Evolutionary conservation across 306 rosid species (phyloP).

Genomic region (Hippophae tibetana): DNA sequence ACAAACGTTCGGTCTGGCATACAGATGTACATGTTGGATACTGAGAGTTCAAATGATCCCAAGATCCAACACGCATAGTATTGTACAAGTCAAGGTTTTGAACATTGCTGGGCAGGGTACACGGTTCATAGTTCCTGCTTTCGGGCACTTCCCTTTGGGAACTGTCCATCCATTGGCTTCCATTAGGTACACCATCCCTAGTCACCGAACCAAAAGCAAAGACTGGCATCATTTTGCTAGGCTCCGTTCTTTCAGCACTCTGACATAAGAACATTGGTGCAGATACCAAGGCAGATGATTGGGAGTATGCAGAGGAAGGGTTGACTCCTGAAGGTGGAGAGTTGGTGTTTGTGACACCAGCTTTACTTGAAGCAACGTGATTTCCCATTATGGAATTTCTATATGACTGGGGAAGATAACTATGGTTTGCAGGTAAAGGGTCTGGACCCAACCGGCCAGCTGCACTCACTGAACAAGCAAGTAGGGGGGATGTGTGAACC

Average conservation of each 20-base stretch:
- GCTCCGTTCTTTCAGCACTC: slow-evolving; percentile 54
- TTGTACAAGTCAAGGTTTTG: slow-evolving; percentile 53
- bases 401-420: slow-evolving; percentile 77
- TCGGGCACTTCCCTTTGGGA: slow-evolving; percentile 48
- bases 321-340: slow-evolving; percentile 42
- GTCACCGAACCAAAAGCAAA: slow-evolving; percentile 40
- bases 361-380: slow-evolving; percentile 40
- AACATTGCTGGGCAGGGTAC: slow-evolving; percentile 36
- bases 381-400: slow-evolving; percentile 87
- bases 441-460: slow-evolving; percentile 88
- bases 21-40: slow-evolving; percentile 56
- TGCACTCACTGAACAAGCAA: slow-evolving; percentile 79
- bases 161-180: slow-evolving; percentile 58
- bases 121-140: slow-evolving; percentile 38
- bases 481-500: slow-evolving; percentile 68
- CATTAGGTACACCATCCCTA: slow-evolving; percentile 50
- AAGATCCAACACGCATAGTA: slow-evolving; percentile 39
- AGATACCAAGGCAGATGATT: slow-evolving; percentile 53
- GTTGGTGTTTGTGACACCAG: slow-evolving; percentile 46
- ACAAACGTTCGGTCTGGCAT: slow-evolving; percentile 55
- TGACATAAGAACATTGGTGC: slow-evolving; percentile 48
- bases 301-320: slow-evolving; percentile 47
- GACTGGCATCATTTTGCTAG: slow-evolving; percentile 35
- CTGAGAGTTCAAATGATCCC: slow-evolving; percentile 35
- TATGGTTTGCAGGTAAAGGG: slow-evolving; percentile 59